Percentiles rank a stretch among this genome's conserved stretches.
These are phyloP conservation scores for Coriolopsis trogii DNA, from an alignment of 1,284 basidiomycete species.

Conservation along the genomic window DNA sequence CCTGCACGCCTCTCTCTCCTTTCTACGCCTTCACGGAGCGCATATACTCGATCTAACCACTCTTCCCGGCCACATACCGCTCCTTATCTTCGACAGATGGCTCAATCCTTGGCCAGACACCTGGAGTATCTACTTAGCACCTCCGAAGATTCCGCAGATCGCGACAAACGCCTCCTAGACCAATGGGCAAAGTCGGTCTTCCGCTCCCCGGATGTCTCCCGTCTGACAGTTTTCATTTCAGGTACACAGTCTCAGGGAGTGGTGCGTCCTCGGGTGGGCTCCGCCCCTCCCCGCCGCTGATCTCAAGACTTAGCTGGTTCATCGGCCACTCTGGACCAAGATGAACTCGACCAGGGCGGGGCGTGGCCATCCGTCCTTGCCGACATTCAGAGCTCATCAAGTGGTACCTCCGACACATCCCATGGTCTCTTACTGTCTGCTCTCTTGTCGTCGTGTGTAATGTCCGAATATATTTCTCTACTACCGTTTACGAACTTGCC, in stretches of 20 bases:
- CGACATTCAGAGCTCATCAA: constrained; percentile 14
- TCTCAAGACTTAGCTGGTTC: constrained; percentile 1
- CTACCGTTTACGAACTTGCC: constrained; percentile 2
- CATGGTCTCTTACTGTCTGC: constrained; percentile 24
- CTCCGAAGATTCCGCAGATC: constrained; percentile 32
- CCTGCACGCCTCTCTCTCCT: not conserved
- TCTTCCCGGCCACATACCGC: not conserved
- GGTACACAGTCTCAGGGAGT: constrained; percentile 8
- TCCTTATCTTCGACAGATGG: constrained; percentile 7
- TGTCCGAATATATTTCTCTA: constrained; percentile 13
- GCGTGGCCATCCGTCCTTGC: constrained; percentile 31
- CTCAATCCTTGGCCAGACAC: constrained; percentile 25
- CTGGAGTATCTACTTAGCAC: constrained; percentile 34
- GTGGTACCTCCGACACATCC: not conserved
- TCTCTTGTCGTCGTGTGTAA: constrained; percentile 41
- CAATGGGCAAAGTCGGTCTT: constrained; percentile 39
- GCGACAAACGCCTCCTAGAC: constrained; percentile 36
- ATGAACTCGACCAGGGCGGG: constrained; percentile 19
- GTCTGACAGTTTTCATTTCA: constrained; percentile 5
- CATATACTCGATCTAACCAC: not conserved
- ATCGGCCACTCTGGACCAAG: not conserved
- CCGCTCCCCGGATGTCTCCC: not conserved
- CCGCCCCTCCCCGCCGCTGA: not conserved
- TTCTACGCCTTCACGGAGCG: not conserved
- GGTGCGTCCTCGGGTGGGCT: constrained; percentile 6